Conservation (phyloP, 805 yeast species). For the Helenozyma baotianmanensis region DNA sequence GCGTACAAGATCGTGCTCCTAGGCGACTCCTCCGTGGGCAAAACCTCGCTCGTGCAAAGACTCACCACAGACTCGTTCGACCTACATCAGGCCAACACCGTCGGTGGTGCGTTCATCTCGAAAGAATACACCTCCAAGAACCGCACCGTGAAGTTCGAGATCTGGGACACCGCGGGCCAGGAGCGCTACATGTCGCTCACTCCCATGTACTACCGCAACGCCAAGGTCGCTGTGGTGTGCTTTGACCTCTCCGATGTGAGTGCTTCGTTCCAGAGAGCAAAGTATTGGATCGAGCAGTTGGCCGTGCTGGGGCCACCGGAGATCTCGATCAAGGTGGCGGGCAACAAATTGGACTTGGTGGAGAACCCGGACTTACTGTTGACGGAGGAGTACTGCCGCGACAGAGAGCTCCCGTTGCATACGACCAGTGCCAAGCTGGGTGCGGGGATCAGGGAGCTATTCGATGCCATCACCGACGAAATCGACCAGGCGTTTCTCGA, state of each 20-base stretch:
- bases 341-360: conserved; percentile 75
- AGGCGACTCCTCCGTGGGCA: conserved; percentile 61
- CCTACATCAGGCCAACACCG: conserved; percentile 79
- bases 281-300: conserved; percentile 87
- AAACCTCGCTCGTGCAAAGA: conserved; percentile 73
- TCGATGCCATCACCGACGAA: conserved; percentile 26
- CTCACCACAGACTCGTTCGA: conserved; percentile 72
- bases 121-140: conserved; percentile 44
- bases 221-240: conserved; percentile 68
- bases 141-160: conserved; percentile 55
- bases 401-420: conserved; percentile 18
- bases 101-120: conserved; percentile 97
- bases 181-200: conserved; percentile 42
- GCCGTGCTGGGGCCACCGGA: conserved; percentile 17
- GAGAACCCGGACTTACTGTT: conserved; percentile 7
- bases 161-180: conserved; percentile 97
- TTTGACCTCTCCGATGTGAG: conserved; percentile 63
- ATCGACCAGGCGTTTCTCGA: conserved; percentile 30
- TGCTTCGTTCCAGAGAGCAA: conserved; percentile 60
- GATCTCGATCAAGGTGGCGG: conserved; percentile 53
- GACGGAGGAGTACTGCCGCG: conserved; percentile 16
- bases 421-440: conserved; percentile 72
- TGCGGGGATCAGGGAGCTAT: conserved; percentile 45
- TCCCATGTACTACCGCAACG: conserved; percentile 44
- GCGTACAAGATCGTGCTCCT: conserved; percentile 37